phyloP scores from a whole-genome alignment of 495 filamentous ascomycete species.

The Ascodesmis nigricans region DNA sequence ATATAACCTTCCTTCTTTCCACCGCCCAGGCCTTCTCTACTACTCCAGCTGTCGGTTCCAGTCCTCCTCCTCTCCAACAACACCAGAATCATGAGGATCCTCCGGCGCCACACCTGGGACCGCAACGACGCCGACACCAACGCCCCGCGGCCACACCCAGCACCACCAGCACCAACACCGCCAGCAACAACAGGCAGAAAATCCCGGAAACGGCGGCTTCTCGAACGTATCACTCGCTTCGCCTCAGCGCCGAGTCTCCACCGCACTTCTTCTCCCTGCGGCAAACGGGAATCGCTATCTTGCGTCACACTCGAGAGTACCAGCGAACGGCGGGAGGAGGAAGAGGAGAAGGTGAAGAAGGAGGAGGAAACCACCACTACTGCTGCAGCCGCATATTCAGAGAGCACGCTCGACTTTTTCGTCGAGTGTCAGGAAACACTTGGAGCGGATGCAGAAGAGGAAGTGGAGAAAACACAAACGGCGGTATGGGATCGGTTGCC shows the following conservation, averaged over 20 bases:
- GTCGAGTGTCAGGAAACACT: conserved; percentile 4
- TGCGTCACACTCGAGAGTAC: no score
- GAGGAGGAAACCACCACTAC: neutral
- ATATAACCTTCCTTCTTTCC: no score
- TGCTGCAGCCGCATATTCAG: neutral
- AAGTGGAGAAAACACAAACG: neutral
- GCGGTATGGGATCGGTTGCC: conserved; percentile 10
- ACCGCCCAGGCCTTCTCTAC: no score
- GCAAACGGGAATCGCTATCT: no score
- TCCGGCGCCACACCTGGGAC: no score
- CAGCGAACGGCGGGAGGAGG: conserved; percentile 40
- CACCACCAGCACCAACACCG: neutral
- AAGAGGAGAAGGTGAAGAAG: conserved; percentile 42
- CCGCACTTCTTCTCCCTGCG: neutral
- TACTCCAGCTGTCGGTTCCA: no score
- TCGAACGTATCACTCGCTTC: conserved; percentile 67
- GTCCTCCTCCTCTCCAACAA: no score
- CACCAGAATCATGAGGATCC: no score
- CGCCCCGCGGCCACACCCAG: no score
- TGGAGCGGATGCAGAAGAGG: no score
- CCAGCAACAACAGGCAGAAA: neutral
- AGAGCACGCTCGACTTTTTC: conserved; percentile 1
- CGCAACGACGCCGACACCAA: no score
- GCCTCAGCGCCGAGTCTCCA: conserved; percentile 60
- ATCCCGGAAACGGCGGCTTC: conserved; percentile 39